Base-by-base conservation (phyloP, 306 rosid genomes). In the Corylus heterophylla region DNA sequence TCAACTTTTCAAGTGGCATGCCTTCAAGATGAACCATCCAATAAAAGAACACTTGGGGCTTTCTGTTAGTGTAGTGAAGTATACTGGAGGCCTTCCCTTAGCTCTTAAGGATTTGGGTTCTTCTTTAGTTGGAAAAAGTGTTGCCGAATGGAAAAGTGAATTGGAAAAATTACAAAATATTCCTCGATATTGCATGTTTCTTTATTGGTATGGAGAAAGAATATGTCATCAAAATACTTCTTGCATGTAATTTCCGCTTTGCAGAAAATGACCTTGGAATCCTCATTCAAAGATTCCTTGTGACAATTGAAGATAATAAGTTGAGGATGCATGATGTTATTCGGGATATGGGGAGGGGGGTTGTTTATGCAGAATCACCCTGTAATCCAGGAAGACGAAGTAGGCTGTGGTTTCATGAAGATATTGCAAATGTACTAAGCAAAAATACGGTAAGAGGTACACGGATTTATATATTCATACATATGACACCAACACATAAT, bases 131-230 rank as follows among this genome's bases (percentile, higher is more conserved):
- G n/a, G n/a, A n/a, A n/a, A n/a, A n/a, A n/a, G n/a, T n/a, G n/a
- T n/a, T n/a, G n/a, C n/a, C n/a, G n/a, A n/a, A n/a, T n/a, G n/a
- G n/a, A n/a, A n/a, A n/a, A n/a, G n/a, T n/a, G n/a, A n/a, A n/a
- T n/a, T n/a, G n/a, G n/a, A n/a, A n/a, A n/a, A n/a, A n/a, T n/a
- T n/a, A n/a, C n/a, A 12, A 25, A 11, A 83, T 81, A 54, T 88
- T 88, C 14, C 88, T 85, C 25, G 87, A 88, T 61, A 73, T 88
- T 20, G 76, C 83, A 12, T 83, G 86, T 74, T 88, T 85, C 75
- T 85, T 88, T 27, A 71, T 81, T 0, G 89, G 91, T 1, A 78
- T 75, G 74, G 58, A 83, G 0, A 61, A 8, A 37, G 58, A 42
- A 2, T 13, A 76, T 1, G 89, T 78, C 4, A 72, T 42, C 0